Conservation (phyloP, 176 grass and related monocot genomes). For the Musa troglodytarum region DNA sequence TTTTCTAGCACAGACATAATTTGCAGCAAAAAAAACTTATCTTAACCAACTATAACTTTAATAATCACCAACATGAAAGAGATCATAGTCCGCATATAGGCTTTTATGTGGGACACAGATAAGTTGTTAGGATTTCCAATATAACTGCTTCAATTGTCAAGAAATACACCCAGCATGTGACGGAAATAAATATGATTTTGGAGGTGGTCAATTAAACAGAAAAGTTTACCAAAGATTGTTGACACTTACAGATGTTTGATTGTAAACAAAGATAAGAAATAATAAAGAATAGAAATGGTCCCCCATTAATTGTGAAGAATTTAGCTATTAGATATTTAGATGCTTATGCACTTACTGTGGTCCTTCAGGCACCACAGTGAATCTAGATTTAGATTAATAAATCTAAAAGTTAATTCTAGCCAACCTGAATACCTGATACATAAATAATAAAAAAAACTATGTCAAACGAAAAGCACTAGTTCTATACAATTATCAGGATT, state of each 20-base stretch:
- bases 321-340: too few species aligned
- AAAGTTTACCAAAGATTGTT: neutral
- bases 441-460: too few species aligned
- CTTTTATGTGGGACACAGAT: neutral
- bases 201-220: neutral
- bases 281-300: neutral
- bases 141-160: neutral
- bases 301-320: too few species aligned
- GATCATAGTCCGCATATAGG: neutral
- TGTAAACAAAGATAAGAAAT: neutral
- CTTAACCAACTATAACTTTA: neutral
- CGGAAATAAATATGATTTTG: neutral
- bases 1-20: neutral
- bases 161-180: neutral
- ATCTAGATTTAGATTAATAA: neutral
- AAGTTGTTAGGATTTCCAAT: neutral
- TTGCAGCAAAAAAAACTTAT: neutral
- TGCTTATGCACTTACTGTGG: too few species aligned
- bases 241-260: neutral
- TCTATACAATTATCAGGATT: too few species aligned
- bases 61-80: neutral
- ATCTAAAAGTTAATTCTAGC: neutral
- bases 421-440: neutral
- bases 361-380: too few species aligned
- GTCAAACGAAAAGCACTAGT: too few species aligned